Percentiles rank a stretch among this genome's conserved stretches.
Conservation (phyloP, 2,329 filamentous ascomycete species). For the Talaromyces sp. region DNA sequence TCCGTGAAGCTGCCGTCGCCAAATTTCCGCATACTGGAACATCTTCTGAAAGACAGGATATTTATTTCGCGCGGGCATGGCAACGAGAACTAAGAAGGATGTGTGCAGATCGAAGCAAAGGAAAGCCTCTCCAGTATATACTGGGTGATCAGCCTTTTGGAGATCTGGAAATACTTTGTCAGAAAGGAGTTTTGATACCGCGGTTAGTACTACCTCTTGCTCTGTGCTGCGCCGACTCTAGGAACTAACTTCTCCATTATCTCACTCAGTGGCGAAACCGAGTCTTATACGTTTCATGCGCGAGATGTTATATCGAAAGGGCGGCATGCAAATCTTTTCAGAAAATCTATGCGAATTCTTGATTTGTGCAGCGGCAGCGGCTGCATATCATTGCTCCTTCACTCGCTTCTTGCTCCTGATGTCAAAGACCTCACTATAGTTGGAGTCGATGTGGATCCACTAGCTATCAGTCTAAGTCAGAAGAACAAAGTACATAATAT, state of each 20-base stretch:
- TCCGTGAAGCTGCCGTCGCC: slow-evolving; percentile 35
- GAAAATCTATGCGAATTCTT: slow-evolving; percentile 55
- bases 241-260: neutral
- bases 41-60: neutral
- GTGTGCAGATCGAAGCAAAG: slow-evolving; percentile 46
- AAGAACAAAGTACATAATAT: slow-evolving; percentile 58
- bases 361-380: slow-evolving; percentile 90
- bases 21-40: neutral
- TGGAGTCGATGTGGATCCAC: slow-evolving; percentile 68
- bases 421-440: slow-evolving; percentile 47
- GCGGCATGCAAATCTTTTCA: neutral
- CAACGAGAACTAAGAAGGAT: slow-evolving; percentile 31
- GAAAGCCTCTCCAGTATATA: slow-evolving; percentile 82
- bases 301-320: slow-evolving; percentile 40
- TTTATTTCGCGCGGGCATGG: slow-evolving; percentile 21
- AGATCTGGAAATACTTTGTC: slow-evolving; percentile 69
- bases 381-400: slow-evolving; percentile 76
- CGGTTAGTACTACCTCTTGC: slow-evolving; percentile 40
- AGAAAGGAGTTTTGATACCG: slow-evolving; percentile 76
- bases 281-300: slow-evolving; percentile 59
- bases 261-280: slow-evolving; percentile 57
- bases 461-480: slow-evolving; percentile 60
- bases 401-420: slow-evolving; percentile 51
- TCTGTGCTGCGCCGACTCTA: neutral
- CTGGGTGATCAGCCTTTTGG: slow-evolving; percentile 87